Percentiles rank a stretch among this genome's conserved stretches.
These are phyloP conservation scores for Chalciporus sp. DNA, from an alignment of 1,284 basidiomycete genomes.

Conservation along the genomic window DNA sequence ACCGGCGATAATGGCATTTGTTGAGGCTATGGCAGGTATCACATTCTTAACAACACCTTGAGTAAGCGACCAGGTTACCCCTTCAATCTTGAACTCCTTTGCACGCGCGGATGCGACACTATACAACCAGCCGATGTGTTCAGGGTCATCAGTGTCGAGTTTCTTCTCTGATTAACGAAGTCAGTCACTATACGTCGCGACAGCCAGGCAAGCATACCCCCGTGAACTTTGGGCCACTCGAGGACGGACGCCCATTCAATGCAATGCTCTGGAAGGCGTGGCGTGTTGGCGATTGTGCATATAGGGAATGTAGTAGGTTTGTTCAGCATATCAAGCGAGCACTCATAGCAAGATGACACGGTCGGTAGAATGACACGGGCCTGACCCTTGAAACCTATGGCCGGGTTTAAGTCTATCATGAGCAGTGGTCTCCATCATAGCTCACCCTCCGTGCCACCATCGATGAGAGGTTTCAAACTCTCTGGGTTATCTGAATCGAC, in stretches of 20 bases:
- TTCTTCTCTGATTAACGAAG: constrained; percentile 72
- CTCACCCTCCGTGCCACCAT: constrained; percentile 96
- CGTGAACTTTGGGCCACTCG: constrained; percentile 93
- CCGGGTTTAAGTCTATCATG: constrained; percentile 2
- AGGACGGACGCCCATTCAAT: constrained; percentile 99
- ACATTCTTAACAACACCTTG: constrained; percentile 99
- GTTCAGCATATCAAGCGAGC: constrained; percentile 97
- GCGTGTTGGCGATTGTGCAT: constrained; percentile 99
- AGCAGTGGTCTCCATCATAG: neutral
- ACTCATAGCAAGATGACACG: constrained; percentile 97
- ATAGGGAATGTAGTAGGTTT: constrained; percentile 98
- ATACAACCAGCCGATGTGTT: constrained; percentile 96
- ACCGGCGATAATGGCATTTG: constrained; percentile 96
- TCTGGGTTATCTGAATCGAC: constrained; percentile 91
- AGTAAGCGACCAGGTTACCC: constrained; percentile 96
- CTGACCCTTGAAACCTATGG: constrained; percentile 94
- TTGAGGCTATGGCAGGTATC: constrained; percentile 97
- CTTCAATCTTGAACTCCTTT: constrained; percentile 92
- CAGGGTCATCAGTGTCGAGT: constrained; percentile 94
- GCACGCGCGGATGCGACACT: constrained; percentile 80
- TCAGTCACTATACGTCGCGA: constrained; percentile 5
- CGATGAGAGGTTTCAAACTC: constrained; percentile 96
- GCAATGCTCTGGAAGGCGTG: constrained; percentile 96
- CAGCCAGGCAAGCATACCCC: constrained; percentile 53
- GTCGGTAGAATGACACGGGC: constrained; percentile 96